phyloP scores from a whole-genome alignment of 495 filamentous ascomycete genomes.

The Penicillium cataractarum region DNA sequence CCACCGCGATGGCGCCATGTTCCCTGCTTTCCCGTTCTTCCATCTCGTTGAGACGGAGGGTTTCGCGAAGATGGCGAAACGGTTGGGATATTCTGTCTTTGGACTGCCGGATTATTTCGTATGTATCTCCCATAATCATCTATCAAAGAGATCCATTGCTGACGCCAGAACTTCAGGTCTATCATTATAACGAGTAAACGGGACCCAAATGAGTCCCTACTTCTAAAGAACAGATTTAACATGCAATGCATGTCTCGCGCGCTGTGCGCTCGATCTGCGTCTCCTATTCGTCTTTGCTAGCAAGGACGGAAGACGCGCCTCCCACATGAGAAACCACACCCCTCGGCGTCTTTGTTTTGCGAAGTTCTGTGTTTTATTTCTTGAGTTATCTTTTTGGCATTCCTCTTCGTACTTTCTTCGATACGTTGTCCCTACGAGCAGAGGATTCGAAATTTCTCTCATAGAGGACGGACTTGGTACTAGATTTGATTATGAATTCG shows the following conservation, averaged over 20 bases:
- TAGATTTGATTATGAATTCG: neutral
- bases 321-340: neutral
- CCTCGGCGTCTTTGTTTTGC: slow-evolving; percentile 8
- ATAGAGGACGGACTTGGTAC: neutral
- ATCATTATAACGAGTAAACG: slow-evolving; percentile 84
- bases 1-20: slow-evolving; percentile 97
- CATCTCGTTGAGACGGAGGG: slow-evolving; percentile 97
- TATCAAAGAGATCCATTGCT: neutral
- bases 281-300: neutral
- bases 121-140: slow-evolving; percentile 33
- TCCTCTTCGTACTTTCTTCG: neutral
- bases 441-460: neutral
- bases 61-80: slow-evolving; percentile 93
- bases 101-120: slow-evolving; percentile 98
- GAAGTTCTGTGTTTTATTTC: neutral
- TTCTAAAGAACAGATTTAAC: neutral
- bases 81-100: slow-evolving; percentile 80
- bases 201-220: neutral
- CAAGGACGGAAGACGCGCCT: slow-evolving; percentile 1
- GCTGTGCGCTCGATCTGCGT: slow-evolving; percentile 19
- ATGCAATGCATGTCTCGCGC: slow-evolving; percentile 16
- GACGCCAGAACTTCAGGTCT: slow-evolving; percentile 58
- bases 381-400: neutral
- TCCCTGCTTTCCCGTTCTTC: slow-evolving; percentile 94
- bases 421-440: neutral